Evolutionary conservation across 768 basidiomycete species (phyloP), one percentile per base, ranked within the genome.

Genomic region (Lactarius hengduanensis): DNA sequence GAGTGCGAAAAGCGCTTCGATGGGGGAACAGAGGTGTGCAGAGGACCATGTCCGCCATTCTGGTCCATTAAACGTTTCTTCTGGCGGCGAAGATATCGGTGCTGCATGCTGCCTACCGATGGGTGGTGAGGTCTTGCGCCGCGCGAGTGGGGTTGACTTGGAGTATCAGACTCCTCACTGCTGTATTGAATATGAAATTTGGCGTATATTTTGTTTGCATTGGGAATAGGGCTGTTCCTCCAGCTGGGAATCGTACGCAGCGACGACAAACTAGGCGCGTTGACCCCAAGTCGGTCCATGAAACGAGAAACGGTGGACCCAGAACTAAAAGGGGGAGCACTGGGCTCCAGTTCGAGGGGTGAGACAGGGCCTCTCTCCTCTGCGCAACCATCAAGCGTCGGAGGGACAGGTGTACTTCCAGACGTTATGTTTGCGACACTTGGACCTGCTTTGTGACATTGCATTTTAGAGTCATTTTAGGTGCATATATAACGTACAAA

Each of bases 171-270:
- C n/a, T 20, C 34, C 16, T 55, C 50, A 34, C 34, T 34, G 18
- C 59, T 58, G 32, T 54, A 3, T 67, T 34, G 57, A 10, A 32
- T 4, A 26, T 59, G 50, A 11, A 63, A 45, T 56, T 47, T 55
- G 26, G 58, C 15, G 36, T 59, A 59, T 7, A 32, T 13, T 13
- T 13, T 56, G 40, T n/a, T 54, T 16, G 32, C 53, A 32, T 59
- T n/a, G 9, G 50, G 61, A n/a, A 28, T 2, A 63, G 26, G 53
- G 36, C 53, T 22, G 20, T 53, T 56, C 41, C 58, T 61, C 62
- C 66, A 59, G 36, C 66, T 63, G 34, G 62, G 41, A 18, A 47
- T 40, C 4, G 66, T 63, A 58, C 57, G 57, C 41, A 56, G 34
- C 11, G 66, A 59, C 20, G 66, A 32, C 3, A 56, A 18, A 34